Conservation (phyloP, 139 green algal genomes). For the Tetradesmus obliquus region DNA sequence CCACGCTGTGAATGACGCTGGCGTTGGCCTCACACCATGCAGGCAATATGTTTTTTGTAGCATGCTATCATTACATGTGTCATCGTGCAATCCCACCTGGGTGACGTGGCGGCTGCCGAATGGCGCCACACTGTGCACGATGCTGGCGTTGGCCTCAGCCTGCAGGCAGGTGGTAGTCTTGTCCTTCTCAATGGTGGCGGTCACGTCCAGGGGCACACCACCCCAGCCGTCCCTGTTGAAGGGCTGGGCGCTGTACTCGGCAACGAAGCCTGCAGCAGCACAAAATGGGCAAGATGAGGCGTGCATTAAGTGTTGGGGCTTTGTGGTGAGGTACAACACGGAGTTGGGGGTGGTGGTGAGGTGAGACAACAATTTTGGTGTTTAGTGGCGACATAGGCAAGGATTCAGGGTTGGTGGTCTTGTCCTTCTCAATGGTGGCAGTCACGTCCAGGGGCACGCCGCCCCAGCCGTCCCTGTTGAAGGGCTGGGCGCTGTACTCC, state of each 20-base stretch:
- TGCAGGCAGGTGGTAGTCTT: conserved; percentile 67
- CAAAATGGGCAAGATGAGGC: not conserved
- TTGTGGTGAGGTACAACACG: too few relatives aligned
- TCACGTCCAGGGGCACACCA: conserved; percentile 61
- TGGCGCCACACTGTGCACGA: conserved; percentile 66
- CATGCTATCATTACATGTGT: too few relatives aligned
- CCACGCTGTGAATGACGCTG: conserved; percentile 58
- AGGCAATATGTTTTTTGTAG: too few relatives aligned
- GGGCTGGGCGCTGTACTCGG: conserved; percentile 49
- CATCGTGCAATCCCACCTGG: conserved; percentile 45
- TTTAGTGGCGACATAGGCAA: too few relatives aligned
- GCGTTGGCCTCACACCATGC: conserved; percentile 46
- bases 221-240: conserved; percentile 62
- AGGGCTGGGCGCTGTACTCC: conserved; percentile 48
- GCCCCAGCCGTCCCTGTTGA: conserved; percentile 60
- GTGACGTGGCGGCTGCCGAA: conserved; percentile 65
- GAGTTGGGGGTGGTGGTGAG: too few relatives aligned
- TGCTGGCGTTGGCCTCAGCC: conserved; percentile 54
- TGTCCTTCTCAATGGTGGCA: conserved; percentile 69
- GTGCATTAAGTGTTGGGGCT: not conserved
- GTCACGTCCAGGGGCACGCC: conserved; percentile 61
- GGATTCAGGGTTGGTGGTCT: conserved; percentile 42
- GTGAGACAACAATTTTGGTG: too few relatives aligned
- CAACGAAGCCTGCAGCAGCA: conserved; percentile 52
- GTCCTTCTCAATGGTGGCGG: conserved; percentile 69